Evolutionary conservation across 2,329 filamentous ascomycete species (phyloP).

Genomic region (Pseudocercospora musae): DNA sequence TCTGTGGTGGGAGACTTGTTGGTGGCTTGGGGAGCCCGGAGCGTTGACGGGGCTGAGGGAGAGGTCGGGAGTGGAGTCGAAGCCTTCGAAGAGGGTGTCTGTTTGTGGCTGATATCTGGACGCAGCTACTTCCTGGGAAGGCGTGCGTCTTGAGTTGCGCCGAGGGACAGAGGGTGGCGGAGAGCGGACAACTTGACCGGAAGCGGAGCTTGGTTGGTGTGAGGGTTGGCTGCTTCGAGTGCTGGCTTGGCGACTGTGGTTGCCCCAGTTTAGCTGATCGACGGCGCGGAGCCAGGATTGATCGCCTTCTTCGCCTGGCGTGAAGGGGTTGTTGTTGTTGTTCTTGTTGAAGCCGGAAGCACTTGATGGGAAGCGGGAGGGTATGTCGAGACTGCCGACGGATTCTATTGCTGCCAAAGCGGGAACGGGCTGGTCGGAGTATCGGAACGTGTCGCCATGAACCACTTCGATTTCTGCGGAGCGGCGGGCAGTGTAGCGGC

Average conservation of each 20-base stretch:
- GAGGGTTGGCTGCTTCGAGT: constrained; percentile 3
- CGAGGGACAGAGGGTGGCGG: constrained; percentile 25
- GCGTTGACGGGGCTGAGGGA: background rate
- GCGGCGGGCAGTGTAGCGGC: background rate
- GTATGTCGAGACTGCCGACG: constrained; percentile 30
- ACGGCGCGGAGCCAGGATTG: constrained; percentile 31
- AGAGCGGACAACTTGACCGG: constrained; percentile 5
- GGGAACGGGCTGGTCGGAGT: constrained; percentile 25
- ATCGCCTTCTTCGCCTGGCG: constrained; percentile 5
- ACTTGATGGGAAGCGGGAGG: constrained; percentile 31
- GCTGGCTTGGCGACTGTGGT: constrained; percentile 13
- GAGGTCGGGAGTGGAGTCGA: constrained; percentile 22
- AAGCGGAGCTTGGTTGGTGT: background rate
- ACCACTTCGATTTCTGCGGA: background rate
- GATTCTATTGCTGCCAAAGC: constrained; percentile 30
- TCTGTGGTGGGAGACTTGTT: constrained; percentile 25
- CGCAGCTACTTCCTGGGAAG: constrained; percentile 20
- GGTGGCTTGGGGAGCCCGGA: constrained; percentile 6
- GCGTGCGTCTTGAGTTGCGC: constrained; percentile 26
- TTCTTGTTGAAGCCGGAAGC: constrained; percentile 13
- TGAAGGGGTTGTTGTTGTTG: background rate
- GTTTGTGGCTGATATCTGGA: constrained; percentile 8
- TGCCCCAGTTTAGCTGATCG: constrained; percentile 29
- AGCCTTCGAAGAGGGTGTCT: constrained; percentile 25
- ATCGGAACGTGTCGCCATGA: constrained; percentile 3